phyloP scores from a whole-genome alignment of 805 yeast genomes.

The Lachancea sp. region DNA sequence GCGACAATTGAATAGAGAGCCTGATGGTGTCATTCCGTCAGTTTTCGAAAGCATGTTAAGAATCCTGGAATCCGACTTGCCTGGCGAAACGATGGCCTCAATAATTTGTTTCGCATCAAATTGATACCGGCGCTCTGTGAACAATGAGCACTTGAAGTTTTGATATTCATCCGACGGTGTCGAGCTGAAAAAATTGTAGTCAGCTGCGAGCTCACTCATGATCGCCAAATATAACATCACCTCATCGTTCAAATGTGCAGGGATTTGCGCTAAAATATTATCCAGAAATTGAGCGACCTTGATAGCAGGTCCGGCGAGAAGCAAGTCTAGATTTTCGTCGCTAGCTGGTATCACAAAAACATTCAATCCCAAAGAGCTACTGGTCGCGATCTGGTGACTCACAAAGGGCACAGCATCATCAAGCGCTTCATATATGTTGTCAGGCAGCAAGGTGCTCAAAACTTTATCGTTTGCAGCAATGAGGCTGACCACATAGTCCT shows the following conservation, averaged over 20 bases:
- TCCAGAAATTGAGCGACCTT: conserved; percentile 25
- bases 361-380: conserved; percentile 42
- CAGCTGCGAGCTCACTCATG: conserved; percentile 34
- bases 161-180: conserved; percentile 16
- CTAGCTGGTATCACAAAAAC: conserved; percentile 25
- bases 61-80: background rate
- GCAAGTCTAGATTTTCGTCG: conserved; percentile 3
- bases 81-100: conserved; percentile 3
- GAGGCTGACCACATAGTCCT: conserved; percentile 5
- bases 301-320: conserved; percentile 1
- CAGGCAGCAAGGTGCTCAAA: conserved; percentile 12
- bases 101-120: conserved; percentile 11
- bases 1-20: conserved; percentile 33
- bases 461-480: conserved; percentile 9
- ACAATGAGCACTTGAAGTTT: conserved; percentile 18
- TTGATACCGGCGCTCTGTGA: conserved; percentile 10
- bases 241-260: conserved; percentile 10
- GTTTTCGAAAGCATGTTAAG: background rate
- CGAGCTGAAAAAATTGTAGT: conserved; percentile 32
- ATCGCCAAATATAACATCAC: conserved; percentile 29
- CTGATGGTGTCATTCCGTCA: conserved; percentile 4
- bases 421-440: conserved; percentile 17
- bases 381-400: conserved; percentile 38
- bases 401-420: conserved; percentile 27
- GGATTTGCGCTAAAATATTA: conserved; percentile 12